phyloP scores from a whole-genome alignment of 1,284 basidiomycete genomes.

The Ceratobasidium sp. region DNA sequence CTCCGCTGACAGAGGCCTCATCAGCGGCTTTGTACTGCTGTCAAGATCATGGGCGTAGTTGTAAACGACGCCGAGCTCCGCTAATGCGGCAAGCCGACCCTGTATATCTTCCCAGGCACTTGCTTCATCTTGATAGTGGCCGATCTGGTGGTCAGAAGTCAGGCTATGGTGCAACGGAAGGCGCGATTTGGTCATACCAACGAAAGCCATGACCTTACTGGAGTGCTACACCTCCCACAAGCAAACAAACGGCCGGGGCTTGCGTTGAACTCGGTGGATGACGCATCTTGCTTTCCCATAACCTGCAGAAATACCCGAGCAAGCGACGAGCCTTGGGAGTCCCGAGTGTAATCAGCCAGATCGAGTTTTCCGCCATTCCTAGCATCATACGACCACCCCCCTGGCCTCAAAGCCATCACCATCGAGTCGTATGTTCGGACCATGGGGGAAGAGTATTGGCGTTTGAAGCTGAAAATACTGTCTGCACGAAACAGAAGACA shows the following conservation, averaged over 20 bases:
- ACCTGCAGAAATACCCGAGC: not conserved
- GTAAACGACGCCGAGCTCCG: not conserved
- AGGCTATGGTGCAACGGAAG: not conserved
- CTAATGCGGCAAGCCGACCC: not conserved
- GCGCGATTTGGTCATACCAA: not conserved
- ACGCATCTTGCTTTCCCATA: not conserved
- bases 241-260: not conserved
- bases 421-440: not conserved
- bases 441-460: not conserved
- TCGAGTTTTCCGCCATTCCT: too few species aligned
- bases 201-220: not conserved
- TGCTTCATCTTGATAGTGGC: not conserved
- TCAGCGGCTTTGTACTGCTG: not conserved
- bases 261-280: not conserved
- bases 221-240: not conserved
- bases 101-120: not conserved
- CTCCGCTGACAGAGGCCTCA: not conserved
- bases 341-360: too few species aligned
- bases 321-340: not conserved
- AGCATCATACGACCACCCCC: too few species aligned
- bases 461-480: not conserved
- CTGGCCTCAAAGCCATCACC: too few species aligned
- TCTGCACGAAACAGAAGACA: constrained; percentile 1
- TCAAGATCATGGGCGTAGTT: not conserved
- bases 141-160: not conserved